Conservation (phyloP, 2,329 filamentous ascomycete genomes). For the Beauveria varroae region DNA sequence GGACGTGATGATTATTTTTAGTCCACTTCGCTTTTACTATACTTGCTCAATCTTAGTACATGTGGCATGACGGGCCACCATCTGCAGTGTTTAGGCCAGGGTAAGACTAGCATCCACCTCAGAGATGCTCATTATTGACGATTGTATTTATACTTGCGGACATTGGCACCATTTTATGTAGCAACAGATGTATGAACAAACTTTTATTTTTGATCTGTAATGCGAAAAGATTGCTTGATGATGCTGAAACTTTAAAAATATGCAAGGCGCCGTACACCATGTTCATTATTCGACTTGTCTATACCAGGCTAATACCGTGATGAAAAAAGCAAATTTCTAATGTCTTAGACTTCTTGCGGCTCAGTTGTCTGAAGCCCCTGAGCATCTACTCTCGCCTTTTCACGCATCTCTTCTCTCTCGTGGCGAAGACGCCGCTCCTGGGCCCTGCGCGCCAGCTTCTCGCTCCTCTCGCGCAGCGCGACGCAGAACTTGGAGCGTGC, state of each 20-base stretch:
- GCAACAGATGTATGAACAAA: slow-evolving; percentile 5
- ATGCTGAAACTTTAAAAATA: not conserved
- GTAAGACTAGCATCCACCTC: not conserved
- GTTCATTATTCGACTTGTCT: no score
- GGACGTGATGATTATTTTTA: not conserved
- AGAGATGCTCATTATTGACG: not conserved
- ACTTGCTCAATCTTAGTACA: not conserved
- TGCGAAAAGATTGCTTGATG: not conserved
- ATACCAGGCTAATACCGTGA: not conserved
- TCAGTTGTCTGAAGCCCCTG: not conserved
- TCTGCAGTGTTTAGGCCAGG: not conserved
- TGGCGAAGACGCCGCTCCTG: slow-evolving; percentile 27
- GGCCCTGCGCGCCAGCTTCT: slow-evolving; percentile 33
- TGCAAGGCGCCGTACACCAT: not conserved
- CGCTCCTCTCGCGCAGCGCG: slow-evolving; percentile 45
- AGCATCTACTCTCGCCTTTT: slow-evolving; percentile 14
- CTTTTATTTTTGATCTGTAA: not conserved
- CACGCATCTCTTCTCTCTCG: slow-evolving; percentile 17
- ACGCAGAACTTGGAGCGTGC: slow-evolving; percentile 54
- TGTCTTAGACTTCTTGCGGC: not conserved
- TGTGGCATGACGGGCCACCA: not conserved
- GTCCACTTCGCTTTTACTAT: not conserved
- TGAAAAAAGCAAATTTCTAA: not conserved
- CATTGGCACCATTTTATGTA: not conserved
- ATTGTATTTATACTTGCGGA: not conserved